Evolutionary conservation across 2,329 filamentous ascomycete genomes (phyloP), one percentile per base, ranked within the genome.

Genomic region (Fusarium falciforme): DNA sequence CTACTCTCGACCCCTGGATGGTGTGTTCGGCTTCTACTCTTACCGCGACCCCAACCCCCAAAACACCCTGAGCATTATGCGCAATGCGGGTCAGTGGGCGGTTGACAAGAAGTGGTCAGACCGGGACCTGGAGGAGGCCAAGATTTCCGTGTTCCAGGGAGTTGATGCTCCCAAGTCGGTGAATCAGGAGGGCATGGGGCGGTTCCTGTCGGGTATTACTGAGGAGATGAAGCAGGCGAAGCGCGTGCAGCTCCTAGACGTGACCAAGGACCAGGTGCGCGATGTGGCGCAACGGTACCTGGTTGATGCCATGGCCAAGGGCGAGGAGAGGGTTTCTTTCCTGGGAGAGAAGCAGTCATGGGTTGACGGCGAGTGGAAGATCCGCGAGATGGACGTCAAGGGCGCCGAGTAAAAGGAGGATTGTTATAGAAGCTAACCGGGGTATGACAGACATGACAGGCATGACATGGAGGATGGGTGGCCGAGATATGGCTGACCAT

Each of bases 21-120:
- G 95, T 27, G 83, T 97, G 1, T 98, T 99, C 77, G 94, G 94
- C 17, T 97, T 98, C 85, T 98, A 97, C 85, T 96, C 94, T 52
- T 99, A 99, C 87, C 93, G 96, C 61, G 96, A 99, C 81, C 96
- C 96, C 4, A 98, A 98, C 80, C 96, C 96, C 0, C 87, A 92
- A 71, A 98, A 98, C 83, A 96, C 94, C 0, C 85, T 98, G 74
- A 90, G 89, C 65, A 93, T 98, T 69, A 97, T 98, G 91, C 87
- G 89, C 35, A 92, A 93, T 66, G 93, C 94, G 1, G 96, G 96
- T 2, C 86, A 88, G 27, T 98, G 95, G 91, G 96, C 95, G 0
- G 88, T 91, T 12, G 92, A 97, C 75, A 93, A 93, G 78, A 83
- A 91, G 66, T 98, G 95, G 95, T 91, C 91, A 1, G 91, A 93